Percentiles rank a stretch among this genome's conserved stretches.
phyloP scores from a whole-genome alignment of 2,329 filamentous ascomycete species.

The Aspergillus fischeri region DNA sequence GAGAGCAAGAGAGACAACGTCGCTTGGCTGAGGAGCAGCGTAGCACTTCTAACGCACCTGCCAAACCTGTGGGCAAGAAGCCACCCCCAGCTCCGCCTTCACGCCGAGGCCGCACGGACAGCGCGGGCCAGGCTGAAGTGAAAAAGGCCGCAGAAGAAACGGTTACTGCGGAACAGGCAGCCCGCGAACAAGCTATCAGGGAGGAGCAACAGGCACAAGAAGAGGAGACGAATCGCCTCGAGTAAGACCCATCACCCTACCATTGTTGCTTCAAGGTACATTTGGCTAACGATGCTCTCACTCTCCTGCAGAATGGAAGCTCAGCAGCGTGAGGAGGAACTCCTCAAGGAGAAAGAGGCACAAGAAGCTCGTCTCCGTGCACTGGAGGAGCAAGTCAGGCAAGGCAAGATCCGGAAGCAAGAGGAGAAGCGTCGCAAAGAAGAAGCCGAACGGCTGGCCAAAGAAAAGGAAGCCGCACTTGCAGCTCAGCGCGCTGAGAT shows the following conservation, averaged over 20 bases:
- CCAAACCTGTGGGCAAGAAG: slow-evolving; percentile 59
- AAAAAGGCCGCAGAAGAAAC: slow-evolving; percentile 52
- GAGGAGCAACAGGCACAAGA: slow-evolving; percentile 74
- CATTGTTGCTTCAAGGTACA: background rate
- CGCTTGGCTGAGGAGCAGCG: slow-evolving; percentile 73
- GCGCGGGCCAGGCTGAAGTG: slow-evolving; percentile 54
- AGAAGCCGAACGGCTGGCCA: slow-evolving; percentile 77
- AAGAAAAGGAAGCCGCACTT: slow-evolving; percentile 81
- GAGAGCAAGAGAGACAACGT: slow-evolving; percentile 81
- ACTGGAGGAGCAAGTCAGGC: slow-evolving; percentile 87
- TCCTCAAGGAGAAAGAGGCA: slow-evolving; percentile 73
- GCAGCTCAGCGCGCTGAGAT: slow-evolving; percentile 85
- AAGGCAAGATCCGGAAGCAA: slow-evolving; percentile 91
- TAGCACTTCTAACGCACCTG: slow-evolving; percentile 53
- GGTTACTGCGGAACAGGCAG: slow-evolving; percentile 62
- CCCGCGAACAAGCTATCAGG: slow-evolving; percentile 47
- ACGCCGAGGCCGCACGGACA: slow-evolving; percentile 62
- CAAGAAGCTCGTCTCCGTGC: slow-evolving; percentile 79
- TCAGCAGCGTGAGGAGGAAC: slow-evolving; percentile 71
- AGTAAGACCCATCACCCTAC: slow-evolving; percentile 60
- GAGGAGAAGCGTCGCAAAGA: slow-evolving; percentile 93
- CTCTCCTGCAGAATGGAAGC: slow-evolving; percentile 61
- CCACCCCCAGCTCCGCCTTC: slow-evolving; percentile 68
- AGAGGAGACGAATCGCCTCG: slow-evolving; percentile 67
- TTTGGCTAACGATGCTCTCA: slow-evolving; percentile 3